Evolutionary conservation across 164 flowering plant genomes (phyloP).

Genomic region (Magnolia changhungtana): DNA sequence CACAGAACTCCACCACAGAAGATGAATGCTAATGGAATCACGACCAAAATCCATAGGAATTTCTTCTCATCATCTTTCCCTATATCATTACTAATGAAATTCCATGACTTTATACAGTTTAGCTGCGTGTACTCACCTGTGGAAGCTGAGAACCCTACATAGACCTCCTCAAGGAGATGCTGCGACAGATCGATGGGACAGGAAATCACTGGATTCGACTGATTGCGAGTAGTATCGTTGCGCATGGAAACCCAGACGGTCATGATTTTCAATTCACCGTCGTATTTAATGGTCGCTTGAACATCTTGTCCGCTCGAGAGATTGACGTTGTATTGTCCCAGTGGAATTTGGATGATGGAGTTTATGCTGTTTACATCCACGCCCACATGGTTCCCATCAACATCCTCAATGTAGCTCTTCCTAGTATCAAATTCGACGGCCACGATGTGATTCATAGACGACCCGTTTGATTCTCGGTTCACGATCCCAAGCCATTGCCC

Average conservation of each 20-base stretch:
- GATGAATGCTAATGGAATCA: slow-evolving; percentile 14
- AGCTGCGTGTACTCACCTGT: slow-evolving; percentile 40
- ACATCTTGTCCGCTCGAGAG: slow-evolving; percentile 20
- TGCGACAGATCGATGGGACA: slow-evolving; percentile 29
- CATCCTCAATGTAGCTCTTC: slow-evolving; percentile 40
- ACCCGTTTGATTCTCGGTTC: slow-evolving; percentile 30
- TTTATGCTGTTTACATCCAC: slow-evolving; percentile 36
- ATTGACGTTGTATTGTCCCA: slow-evolving; percentile 21
- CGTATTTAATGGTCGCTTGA: slow-evolving; percentile 22
- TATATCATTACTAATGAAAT: slow-evolving; percentile 27
- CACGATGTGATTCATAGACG: slow-evolving; percentile 21
- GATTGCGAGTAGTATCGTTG: slow-evolving; percentile 1
- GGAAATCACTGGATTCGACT: slow-evolving; percentile 22
- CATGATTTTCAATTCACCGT: slow-evolving; percentile 26
- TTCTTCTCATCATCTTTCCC: background rate
- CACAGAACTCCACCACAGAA: background rate
- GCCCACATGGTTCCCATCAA: slow-evolving; percentile 54
- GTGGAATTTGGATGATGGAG: slow-evolving; percentile 25
- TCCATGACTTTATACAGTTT: slow-evolving; percentile 48
- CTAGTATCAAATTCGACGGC: slow-evolving; percentile 62
- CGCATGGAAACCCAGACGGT: slow-evolving; percentile 19
- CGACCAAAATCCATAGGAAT: slow-evolving; percentile 30
- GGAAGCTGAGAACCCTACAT: slow-evolving; percentile 55
- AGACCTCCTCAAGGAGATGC: slow-evolving; percentile 36
- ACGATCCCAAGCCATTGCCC: slow-evolving; percentile 67